phyloP scores from a whole-genome alignment of 139 green algal genomes.

The Trebouxia sp. region DNA sequence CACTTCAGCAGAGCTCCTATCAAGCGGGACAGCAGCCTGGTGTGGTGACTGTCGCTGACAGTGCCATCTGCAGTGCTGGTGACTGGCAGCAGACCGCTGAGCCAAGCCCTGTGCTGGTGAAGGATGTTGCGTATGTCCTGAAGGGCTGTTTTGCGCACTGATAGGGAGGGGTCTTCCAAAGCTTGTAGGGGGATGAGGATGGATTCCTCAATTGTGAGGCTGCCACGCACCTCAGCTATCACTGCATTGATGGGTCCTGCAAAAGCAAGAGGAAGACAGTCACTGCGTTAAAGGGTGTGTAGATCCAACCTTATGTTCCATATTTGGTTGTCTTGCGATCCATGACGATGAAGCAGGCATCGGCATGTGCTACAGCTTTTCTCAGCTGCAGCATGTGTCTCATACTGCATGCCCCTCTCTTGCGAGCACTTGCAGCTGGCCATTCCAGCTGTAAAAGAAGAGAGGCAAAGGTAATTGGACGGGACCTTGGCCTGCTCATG shows the following conservation, averaged over 20 bases:
- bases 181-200: slow-evolving; percentile 54
- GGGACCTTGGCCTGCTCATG: too few relatives aligned
- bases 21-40: slow-evolving; percentile 53
- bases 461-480: too few relatives aligned
- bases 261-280: too few relatives aligned
- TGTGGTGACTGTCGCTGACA: background rate
- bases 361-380: too few relatives aligned
- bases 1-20: slow-evolving; percentile 70
- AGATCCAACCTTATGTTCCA: background rate
- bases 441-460: too few relatives aligned
- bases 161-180: slow-evolving; percentile 55
- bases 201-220: slow-evolving; percentile 37
- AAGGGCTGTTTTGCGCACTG: slow-evolving; percentile 46
- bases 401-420: too few relatives aligned
- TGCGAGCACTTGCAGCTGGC: too few relatives aligned
- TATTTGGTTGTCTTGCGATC: background rate
- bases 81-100: slow-evolving; percentile 40
- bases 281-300: background rate
- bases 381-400: too few relatives aligned
- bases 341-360: too few relatives aligned
- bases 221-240: slow-evolving; percentile 47
- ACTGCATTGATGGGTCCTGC: slow-evolving; percentile 38
- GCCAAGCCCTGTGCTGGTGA: slow-evolving; percentile 43
- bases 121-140: slow-evolving; percentile 63
- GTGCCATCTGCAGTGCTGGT: background rate